phyloP scores from a whole-genome alignment of 345 rosid species.

The Citrus medica region DNA sequence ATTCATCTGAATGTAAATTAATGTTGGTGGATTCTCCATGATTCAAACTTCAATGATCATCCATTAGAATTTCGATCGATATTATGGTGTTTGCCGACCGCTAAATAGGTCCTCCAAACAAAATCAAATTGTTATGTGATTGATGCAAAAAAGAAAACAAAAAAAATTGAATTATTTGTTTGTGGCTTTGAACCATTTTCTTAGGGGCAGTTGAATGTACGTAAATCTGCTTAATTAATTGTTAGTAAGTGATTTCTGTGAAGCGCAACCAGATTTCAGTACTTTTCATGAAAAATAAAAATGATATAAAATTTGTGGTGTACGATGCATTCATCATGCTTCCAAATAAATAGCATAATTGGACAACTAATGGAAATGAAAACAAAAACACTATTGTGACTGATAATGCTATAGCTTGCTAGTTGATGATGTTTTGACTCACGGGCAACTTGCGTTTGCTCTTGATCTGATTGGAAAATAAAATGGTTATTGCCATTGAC shows the following conservation, averaged over 20 bases:
- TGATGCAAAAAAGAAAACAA: background rate
- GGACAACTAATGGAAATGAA: background rate
- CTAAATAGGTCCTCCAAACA: background rate
- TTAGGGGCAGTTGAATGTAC: background rate
- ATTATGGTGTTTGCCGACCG: background rate
- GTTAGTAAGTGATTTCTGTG: background rate
- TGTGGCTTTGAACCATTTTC: background rate
- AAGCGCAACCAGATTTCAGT: background rate
- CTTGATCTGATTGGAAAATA: background rate
- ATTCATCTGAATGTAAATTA: background rate
- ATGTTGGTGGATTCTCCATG: background rate
- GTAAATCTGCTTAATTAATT: background rate
- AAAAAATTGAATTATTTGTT: background rate
- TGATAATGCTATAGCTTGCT: background rate
- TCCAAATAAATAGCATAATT: background rate
- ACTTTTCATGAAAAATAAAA: background rate
- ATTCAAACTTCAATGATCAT: background rate
- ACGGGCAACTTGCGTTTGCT: slow-evolving; percentile 8
- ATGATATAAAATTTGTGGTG: background rate
- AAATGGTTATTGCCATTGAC: background rate
- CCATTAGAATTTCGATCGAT: background rate
- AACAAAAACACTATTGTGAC: background rate
- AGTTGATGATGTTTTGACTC: background rate
- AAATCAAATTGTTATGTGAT: background rate
- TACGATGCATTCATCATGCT: background rate